Evolutionary conservation across 179 eudicot species (phyloP).

Genomic region (Actinidia polygama): DNA sequence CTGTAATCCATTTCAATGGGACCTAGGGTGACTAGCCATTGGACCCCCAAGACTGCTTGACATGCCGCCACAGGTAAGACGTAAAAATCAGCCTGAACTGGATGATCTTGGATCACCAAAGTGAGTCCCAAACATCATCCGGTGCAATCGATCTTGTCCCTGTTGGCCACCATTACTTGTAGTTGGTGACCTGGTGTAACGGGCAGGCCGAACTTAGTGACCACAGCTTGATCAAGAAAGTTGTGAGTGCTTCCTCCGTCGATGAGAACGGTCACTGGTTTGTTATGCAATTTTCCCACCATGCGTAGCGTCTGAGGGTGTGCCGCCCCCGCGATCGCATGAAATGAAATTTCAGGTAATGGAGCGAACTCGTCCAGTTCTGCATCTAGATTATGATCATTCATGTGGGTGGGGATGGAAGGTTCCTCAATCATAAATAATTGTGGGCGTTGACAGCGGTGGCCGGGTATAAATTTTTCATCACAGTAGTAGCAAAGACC

Average conservation of each 20-base stretch:
- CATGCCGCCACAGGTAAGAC: conserved; percentile 1
- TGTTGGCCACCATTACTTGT: conserved; percentile 12
- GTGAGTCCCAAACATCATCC: conserved; percentile 10
- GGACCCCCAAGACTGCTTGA: conserved; percentile 19
- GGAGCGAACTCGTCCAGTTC: neutral
- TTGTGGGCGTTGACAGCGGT: neutral
- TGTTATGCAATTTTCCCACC: conserved; percentile 15
- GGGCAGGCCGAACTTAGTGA: conserved; percentile 7
- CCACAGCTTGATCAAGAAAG: conserved; percentile 20
- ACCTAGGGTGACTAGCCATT: conserved; percentile 19
- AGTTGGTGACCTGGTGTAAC: conserved; percentile 11
- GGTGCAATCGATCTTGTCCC: conserved; percentile 14
- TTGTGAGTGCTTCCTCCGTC: conserved; percentile 20
- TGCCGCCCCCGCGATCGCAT: neutral
- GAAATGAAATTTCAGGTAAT: conserved; percentile 16
- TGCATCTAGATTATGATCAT: neutral
- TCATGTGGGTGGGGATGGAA: neutral
- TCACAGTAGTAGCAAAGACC: conserved; percentile 22
- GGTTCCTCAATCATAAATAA: conserved; percentile 19
- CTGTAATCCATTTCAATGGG: conserved; percentile 16
- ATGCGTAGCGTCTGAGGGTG: conserved; percentile 17
- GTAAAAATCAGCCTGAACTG: neutral
- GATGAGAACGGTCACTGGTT: conserved; percentile 11
- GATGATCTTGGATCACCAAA: neutral
- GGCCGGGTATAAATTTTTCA: neutral